Conservation (phyloP, 2,329 filamentous ascomycete species). For the Pyrenochaeta sp. region DNA sequence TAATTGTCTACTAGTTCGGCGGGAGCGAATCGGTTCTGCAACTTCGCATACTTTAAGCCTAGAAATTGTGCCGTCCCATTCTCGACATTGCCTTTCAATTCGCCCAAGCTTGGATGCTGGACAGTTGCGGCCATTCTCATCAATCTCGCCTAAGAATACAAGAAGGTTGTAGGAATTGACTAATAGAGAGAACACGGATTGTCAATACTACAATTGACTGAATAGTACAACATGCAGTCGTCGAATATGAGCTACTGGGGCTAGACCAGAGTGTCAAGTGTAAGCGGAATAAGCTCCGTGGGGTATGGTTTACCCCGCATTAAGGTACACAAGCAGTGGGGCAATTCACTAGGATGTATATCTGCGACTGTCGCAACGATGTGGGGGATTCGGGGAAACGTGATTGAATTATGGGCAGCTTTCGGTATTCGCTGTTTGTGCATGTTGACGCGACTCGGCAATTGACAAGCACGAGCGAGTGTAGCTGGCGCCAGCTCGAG, state of each 20-base stretch:
- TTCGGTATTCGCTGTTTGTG: neutral
- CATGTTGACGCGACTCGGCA: neutral
- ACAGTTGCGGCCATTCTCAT: slow-evolving; percentile 29
- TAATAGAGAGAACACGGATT: neutral
- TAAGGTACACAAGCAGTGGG: slow-evolving; percentile 10
- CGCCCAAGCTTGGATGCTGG: slow-evolving; percentile 31
- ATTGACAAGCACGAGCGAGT: neutral
- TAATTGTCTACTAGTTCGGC: slow-evolving; percentile 42
- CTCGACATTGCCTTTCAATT: slow-evolving; percentile 33
- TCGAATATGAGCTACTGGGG: neutral
- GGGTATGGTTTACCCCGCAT: slow-evolving; percentile 15
- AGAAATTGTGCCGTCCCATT: slow-evolving; percentile 46
- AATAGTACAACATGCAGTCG: neutral
- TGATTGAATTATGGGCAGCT: neutral
- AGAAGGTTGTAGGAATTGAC: neutral
- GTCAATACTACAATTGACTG: neutral
- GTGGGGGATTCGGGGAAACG: slow-evolving; percentile 1
- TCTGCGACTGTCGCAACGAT: neutral
- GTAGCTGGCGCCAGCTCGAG: neutral
- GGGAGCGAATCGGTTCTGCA: slow-evolving; percentile 49
- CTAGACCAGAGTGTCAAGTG: neutral
- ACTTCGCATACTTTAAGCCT: slow-evolving; percentile 51
- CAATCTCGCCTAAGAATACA: neutral
- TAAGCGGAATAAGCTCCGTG: slow-evolving; percentile 4
- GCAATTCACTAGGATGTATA: slow-evolving; percentile 2